Evolutionary conservation across 495 filamentous ascomycete species (phyloP).

Genomic region (Aspergillus campestris): DNA sequence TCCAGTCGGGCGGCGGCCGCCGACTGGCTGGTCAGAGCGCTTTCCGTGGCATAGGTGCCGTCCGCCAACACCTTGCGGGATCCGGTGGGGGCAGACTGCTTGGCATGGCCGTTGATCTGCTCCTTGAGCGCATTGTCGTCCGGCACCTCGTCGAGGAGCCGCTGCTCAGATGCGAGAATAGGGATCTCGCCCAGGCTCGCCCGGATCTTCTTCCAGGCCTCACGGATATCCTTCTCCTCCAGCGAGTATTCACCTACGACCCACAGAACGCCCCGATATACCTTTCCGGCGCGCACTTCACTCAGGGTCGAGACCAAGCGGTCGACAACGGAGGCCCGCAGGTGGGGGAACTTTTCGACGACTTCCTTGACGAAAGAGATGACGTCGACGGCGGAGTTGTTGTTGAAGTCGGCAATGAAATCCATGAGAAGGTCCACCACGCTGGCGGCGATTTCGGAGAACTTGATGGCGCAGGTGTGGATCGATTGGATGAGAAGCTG

Average conservation of each 20-base stretch:
- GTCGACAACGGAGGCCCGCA: slow-evolving; percentile 77
- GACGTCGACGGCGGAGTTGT: slow-evolving; percentile 91
- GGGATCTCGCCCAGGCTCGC: slow-evolving; percentile 94
- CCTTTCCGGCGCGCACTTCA: slow-evolving; percentile 94
- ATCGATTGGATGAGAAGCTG: slow-evolving; percentile 94
- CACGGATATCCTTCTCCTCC: slow-evolving; percentile 86
- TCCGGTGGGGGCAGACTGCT: slow-evolving; percentile 65
- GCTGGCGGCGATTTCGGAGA: slow-evolving; percentile 93
- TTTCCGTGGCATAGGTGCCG: slow-evolving; percentile 96
- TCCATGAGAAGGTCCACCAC: slow-evolving; percentile 99
- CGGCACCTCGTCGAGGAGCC: slow-evolving; percentile 70
- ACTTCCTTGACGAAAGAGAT: slow-evolving; percentile 99
- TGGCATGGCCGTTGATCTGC: slow-evolving; percentile 75
- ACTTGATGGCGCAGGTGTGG: slow-evolving; percentile 96
- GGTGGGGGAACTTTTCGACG: slow-evolving; percentile 92
- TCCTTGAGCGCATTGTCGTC: slow-evolving; percentile 62
- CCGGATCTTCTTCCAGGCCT: slow-evolving; percentile 94
- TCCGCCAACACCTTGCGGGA: slow-evolving; percentile 91
- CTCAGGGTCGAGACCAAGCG: slow-evolving; percentile 84
- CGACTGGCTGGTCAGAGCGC: slow-evolving; percentile 86
- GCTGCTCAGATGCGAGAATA: slow-evolving; percentile 91
- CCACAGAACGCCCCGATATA: slow-evolving; percentile 95
- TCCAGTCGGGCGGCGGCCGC: slow-evolving; percentile 84
- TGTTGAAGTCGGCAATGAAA: slow-evolving; percentile 98
- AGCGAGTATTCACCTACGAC: slow-evolving; percentile 96